Evolutionary conservation across 2,329 filamentous ascomycete genomes (phyloP).

Genomic region (Ophiostoma populinum): DNA sequence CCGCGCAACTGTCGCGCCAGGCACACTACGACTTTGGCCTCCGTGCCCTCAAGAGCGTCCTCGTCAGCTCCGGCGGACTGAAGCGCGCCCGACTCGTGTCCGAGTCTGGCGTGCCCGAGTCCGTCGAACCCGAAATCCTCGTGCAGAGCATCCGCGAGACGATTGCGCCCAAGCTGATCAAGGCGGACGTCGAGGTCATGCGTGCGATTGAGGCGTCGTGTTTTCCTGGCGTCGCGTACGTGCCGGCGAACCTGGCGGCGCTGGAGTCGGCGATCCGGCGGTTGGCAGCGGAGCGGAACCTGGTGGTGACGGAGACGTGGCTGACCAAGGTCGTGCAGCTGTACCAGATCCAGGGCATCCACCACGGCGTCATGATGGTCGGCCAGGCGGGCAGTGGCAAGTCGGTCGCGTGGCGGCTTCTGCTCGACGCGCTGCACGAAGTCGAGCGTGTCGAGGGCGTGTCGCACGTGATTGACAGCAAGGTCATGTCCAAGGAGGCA

Average conservation of each 20-base stretch:
- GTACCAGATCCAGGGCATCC: slow-evolving; percentile 93
- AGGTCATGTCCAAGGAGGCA: slow-evolving; percentile 99
- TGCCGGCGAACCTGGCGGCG: slow-evolving; percentile 69
- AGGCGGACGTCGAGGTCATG: slow-evolving; percentile 81
- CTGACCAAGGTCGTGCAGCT: slow-evolving; percentile 94
- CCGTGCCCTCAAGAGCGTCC: slow-evolving; percentile 92
- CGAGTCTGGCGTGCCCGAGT: slow-evolving; percentile 24
- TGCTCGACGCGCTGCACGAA: slow-evolving; percentile 78
- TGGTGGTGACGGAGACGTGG: slow-evolving; percentile 87
- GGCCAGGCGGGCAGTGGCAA: slow-evolving; percentile 96
- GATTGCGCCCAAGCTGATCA: slow-evolving; percentile 92
- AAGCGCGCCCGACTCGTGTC: slow-evolving; percentile 65
- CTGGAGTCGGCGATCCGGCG: slow-evolving; percentile 67
- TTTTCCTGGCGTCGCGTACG: slow-evolving; percentile 86
- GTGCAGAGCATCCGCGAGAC: slow-evolving; percentile 97
- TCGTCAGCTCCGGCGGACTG: slow-evolving; percentile 90
- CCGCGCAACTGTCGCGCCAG: slow-evolving; percentile 71
- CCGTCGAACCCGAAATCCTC: slow-evolving; percentile 90
- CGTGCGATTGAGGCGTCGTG: slow-evolving; percentile 63
- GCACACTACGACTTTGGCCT: slow-evolving; percentile 98
- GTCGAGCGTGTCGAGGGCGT: slow-evolving; percentile 88
- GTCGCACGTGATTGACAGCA: slow-evolving; percentile 94
- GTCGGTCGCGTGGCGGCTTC: slow-evolving; percentile 81
- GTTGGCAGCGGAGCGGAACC: slow-evolving; percentile 67
- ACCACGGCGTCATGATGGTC: slow-evolving; percentile 99